Base-by-base conservation (phyloP, 345 rosid species). In the Bretschneidera sinensis region DNA sequence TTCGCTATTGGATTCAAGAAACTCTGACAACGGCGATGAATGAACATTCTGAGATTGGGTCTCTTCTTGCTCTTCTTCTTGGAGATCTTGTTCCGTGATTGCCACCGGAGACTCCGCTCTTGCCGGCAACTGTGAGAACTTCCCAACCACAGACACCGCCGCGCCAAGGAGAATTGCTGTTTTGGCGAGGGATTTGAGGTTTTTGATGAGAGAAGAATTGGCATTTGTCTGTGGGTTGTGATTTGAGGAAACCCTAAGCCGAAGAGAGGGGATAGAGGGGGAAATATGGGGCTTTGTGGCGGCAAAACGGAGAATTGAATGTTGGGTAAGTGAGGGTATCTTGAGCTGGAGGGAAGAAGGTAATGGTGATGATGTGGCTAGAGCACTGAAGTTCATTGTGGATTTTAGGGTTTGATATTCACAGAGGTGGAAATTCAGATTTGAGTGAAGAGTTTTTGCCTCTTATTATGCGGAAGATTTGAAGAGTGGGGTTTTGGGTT, bases 41-140 rank as follows among this genome's bases (percentile, higher is more conserved):
- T 57, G 24, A 21, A 65, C 55, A 43, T 28, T 43, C 18, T 17
- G 55, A 18, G 20, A 33, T 10, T 43, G 67, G 7, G 55, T 47
- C 55, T 75, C 68, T 25, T 51, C 59, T 13, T 51, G 17, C 11
- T 58, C 35, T 5, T 57, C 67, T 34, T 71, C 70, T 10, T 55
- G 54, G 1, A 62, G 43, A 21, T 34, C 28, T 48, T 78, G 71
- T 66, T 78, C 87, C 1, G 75, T 49, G 13, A 76, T 60, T 11
- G 79, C 62, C 6, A 66, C 72, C 17, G 88, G 81, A 54, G 83
- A 65, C 31, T 82, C 85, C 1, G 92, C 97, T 59, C 69, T 82
- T 23, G 80, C 89, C 59, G 71, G 84, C 20, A 80, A 69, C 9
- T 62, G 57, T 18, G 83, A 64, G 50, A 76, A 65, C 21, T 64